Evolutionary conservation across 73 alveolate species (phyloP).

Genomic region (Tetrahymena borealis): DNA sequence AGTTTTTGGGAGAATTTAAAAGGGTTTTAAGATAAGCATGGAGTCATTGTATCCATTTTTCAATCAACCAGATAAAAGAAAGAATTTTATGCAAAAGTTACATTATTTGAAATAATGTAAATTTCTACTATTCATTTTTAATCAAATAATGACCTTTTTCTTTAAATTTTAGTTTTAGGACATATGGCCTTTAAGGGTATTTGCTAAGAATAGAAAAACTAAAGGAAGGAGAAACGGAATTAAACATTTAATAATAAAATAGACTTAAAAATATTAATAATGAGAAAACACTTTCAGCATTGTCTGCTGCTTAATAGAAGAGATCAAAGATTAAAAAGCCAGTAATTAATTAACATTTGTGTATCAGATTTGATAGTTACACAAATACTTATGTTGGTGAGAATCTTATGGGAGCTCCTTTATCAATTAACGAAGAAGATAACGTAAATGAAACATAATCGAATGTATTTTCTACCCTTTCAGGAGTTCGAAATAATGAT

Average conservation of each 20-base stretch:
- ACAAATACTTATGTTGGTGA: neutral
- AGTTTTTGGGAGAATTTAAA: conserved; percentile 1
- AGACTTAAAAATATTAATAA: neutral
- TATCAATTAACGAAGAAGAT: neutral
- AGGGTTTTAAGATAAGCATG: conserved; percentile 8
- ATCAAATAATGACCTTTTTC: neutral
- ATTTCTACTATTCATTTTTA: neutral
- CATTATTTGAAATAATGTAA: neutral
- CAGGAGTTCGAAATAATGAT: neutral
- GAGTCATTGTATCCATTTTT: neutral
- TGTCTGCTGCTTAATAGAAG: neutral
- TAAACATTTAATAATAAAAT: neutral
- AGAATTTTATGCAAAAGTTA: neutral
- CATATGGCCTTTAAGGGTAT: neutral
- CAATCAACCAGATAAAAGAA: neutral
- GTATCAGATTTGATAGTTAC: neutral
- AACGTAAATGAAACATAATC: neutral
- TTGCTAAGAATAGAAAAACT: neutral
- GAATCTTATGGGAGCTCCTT: neutral
- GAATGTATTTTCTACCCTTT: neutral
- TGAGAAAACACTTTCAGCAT: neutral
- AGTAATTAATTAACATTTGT: neutral
- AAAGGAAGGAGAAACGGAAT: neutral
- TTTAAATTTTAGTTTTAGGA: neutral
- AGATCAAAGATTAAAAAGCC: neutral